Base-by-base conservation (phyloP, 2,329 filamentous ascomycete genomes). In the Elsinoe australis region DNA sequence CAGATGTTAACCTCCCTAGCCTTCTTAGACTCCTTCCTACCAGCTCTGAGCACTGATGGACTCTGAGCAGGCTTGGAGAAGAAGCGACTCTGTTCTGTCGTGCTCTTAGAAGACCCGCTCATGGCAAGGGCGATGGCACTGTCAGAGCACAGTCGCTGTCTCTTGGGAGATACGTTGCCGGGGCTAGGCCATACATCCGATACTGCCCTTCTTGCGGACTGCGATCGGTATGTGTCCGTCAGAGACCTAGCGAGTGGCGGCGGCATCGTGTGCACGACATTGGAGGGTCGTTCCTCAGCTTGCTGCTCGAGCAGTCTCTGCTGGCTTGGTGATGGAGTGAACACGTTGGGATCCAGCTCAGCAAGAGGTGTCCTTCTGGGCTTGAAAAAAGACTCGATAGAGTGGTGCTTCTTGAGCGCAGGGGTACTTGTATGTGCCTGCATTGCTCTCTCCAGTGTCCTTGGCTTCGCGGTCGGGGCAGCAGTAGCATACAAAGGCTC, bases 341-440 rank as follows among this genome's bases (percentile, higher is more conserved):
- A 79, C 52, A 69, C 74, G 58, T 85, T 85, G 0, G 79, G 76
- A 59, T 84, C 79, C 17, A 85, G 66, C 59, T 85, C 82, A 15
- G 77, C 79, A 49, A 85, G 68, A 8, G 82, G 81, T 26, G 70
- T 74, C 3, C 82, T 74, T 56, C 73, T 78, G 5, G 76, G 68
- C 50, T 76, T 82, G 67, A 85, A 85, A 63, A 82, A 85, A 2
- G 72, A 70, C 44, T 77, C 74, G 49, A 85, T 83, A 1, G 79
- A 68, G 54, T 76, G 78, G 33, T 69, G 70, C n/a, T 73, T 71
- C 64, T 83, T 83, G 51, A 75, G 57, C 51, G 78, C 72, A 1
- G 70, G 69, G 1, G 70, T 71, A 18, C 36, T 49, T 12, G 70
- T 71, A 18, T 32, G 46, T 12, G 44, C 26, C 15, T 39, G 21